phyloP scores from a whole-genome alignment of 2,329 filamentous ascomycete genomes.

The Calonectria leucothoes region DNA sequence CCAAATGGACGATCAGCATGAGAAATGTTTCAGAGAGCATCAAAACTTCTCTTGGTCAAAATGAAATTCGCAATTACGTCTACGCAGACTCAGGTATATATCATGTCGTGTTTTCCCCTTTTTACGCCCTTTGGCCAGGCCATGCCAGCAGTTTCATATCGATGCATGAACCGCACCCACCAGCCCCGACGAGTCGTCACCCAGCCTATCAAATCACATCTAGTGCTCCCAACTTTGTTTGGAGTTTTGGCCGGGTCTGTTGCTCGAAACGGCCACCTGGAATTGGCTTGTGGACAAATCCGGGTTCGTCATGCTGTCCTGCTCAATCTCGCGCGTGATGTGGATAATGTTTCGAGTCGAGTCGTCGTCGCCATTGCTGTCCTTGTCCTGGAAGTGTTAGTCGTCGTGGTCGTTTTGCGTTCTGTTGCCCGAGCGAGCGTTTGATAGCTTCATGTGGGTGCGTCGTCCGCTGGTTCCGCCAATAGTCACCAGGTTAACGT shows the following conservation, averaged over 20 bases:
- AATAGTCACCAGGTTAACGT: constrained; percentile 29
- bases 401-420: not conserved
- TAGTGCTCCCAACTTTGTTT: not conserved
- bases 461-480: constrained; percentile 15
- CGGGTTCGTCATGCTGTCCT: constrained; percentile 19
- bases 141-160: not conserved
- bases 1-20: not conserved
- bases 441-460: constrained; percentile 27
- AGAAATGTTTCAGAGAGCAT: not conserved
- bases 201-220: not conserved
- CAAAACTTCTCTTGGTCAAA: not conserved
- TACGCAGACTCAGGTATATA: not conserved
- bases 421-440: constrained; percentile 4
- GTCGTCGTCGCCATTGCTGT: constrained; percentile 26
- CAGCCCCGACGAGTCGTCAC: not conserved
- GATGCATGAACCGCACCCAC: not conserved
- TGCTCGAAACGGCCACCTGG: not conserved
- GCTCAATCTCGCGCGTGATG: constrained; percentile 28
- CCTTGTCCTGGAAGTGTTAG: constrained; percentile 29
- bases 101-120: not conserved
- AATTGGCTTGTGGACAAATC: not conserved
- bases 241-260: not conserved
- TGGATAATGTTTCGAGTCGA: constrained; percentile 31
- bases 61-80: not conserved
- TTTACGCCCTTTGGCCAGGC: too few species aligned